Evolutionary conservation across 495 filamentous ascomycete species (phyloP).

Genomic region (Penicillium silybi): DNA sequence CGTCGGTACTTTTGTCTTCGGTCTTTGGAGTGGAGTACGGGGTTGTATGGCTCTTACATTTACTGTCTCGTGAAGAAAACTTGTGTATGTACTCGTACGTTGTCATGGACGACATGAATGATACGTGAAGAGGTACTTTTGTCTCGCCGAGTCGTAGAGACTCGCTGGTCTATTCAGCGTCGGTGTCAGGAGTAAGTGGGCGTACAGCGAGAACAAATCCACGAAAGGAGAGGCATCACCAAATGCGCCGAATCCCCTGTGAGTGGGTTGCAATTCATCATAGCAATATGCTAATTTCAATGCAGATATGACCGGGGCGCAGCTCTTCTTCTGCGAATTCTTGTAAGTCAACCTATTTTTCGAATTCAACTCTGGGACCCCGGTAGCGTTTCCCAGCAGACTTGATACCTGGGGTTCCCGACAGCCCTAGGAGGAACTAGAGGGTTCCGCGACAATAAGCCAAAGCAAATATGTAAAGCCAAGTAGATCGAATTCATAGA

Average conservation of each 20-base stretch:
- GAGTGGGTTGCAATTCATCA: not conserved
- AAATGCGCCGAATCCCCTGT: slow-evolving; percentile 1
- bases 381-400: not conserved
- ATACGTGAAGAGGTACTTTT: not conserved
- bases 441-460: not conserved
- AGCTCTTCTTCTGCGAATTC: too few species aligned
- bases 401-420: not conserved
- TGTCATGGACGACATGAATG: not conserved
- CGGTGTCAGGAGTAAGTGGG: not conserved
- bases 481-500: too few species aligned
- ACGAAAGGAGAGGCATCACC: not conserved
- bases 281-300: too few species aligned
- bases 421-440: not conserved
- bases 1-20: not conserved
- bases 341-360: not conserved
- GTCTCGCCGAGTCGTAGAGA: not conserved
- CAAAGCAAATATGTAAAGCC: not conserved
- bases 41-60: not conserved
- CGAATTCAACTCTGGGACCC: not conserved
- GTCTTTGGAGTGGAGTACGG: not conserved
- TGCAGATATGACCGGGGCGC: too few species aligned
- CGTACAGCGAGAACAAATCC: not conserved
- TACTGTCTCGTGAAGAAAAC: not conserved
- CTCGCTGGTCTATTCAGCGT: not conserved
- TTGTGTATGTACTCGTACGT: not conserved